phyloP scores from a whole-genome alignment of 495 filamentous ascomycete genomes.

The Hypoxylon fragiforme region DNA sequence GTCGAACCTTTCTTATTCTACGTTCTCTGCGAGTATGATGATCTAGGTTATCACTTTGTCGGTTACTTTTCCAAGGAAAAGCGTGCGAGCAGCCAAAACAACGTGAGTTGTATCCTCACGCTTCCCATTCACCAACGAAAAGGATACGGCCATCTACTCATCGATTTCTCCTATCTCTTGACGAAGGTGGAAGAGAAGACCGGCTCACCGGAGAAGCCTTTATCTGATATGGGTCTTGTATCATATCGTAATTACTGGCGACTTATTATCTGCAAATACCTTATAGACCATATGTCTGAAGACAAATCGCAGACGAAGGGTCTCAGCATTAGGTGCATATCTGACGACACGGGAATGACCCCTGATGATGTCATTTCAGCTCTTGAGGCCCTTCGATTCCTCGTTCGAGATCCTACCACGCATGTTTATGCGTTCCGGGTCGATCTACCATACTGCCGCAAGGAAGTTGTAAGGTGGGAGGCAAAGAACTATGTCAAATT shows the following conservation, averaged over 20 bases:
- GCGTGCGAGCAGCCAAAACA: constrained; percentile 90
- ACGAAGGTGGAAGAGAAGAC: constrained; percentile 92
- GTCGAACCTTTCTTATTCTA: constrained; percentile 99
- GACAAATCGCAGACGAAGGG: constrained; percentile 59
- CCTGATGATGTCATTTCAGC: constrained; percentile 94
- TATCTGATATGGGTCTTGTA: constrained; percentile 96
- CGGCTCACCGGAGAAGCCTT: constrained; percentile 93
- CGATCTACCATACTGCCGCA: constrained; percentile 76
- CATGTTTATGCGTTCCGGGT: constrained; percentile 85
- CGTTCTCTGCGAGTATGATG: constrained; percentile 95
- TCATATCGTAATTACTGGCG: constrained; percentile 98
- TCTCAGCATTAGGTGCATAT: constrained; percentile 77
- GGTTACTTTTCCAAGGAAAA: constrained; percentile 99
- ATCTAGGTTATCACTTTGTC: constrained; percentile 93
- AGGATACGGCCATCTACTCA: constrained; percentile 93
- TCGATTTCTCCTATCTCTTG: constrained; percentile 96
- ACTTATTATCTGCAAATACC: constrained; percentile 75
- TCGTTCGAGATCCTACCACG: constrained; percentile 88
- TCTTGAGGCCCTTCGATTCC: constrained; percentile 81
- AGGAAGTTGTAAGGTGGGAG: constrained; percentile 86
- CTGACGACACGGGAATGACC: constrained; percentile 91
- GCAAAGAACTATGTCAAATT: constrained; percentile 82
- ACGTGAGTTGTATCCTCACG: constrained; percentile 95
- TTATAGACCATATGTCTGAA: constrained; percentile 55
- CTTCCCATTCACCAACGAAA: constrained; percentile 95